These are phyloP conservation scores for Astragalus membranaceus DNA, from an alignment of 306 rosid species.

Conservation along the genomic window DNA sequence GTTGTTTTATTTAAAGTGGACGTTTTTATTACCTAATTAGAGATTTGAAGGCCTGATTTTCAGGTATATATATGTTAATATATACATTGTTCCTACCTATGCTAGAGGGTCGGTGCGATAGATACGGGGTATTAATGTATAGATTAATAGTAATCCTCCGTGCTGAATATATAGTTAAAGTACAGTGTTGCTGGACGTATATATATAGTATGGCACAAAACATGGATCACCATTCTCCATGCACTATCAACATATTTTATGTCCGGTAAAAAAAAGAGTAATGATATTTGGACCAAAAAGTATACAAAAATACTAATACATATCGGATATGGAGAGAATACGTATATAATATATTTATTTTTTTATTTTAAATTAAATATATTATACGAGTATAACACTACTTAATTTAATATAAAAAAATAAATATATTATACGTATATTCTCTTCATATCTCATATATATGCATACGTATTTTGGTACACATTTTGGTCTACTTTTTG, in stretches of 20 bases:
- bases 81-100: neutral
- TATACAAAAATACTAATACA: no score
- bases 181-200: neutral
- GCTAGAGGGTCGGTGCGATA: neutral
- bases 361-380: no score
- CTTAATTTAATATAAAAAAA: no score
- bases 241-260: neutral
- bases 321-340: no score
- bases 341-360: no score
- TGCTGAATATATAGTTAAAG: neutral
- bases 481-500: no score
- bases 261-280: no score
- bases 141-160: neutral
- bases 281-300: no score
- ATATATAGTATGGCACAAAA: neutral
- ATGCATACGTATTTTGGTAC: no score
- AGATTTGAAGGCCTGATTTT: conserved; percentile 1
- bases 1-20: neutral
- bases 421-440: no score
- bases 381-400: no score
- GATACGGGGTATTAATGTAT: neutral
- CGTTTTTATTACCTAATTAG: neutral
- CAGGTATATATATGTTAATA: neutral
- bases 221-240: neutral
- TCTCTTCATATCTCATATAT: no score